Base-by-base conservation (phyloP, 78 protist genomes). In the Dictyostelium intermedium region DNA sequence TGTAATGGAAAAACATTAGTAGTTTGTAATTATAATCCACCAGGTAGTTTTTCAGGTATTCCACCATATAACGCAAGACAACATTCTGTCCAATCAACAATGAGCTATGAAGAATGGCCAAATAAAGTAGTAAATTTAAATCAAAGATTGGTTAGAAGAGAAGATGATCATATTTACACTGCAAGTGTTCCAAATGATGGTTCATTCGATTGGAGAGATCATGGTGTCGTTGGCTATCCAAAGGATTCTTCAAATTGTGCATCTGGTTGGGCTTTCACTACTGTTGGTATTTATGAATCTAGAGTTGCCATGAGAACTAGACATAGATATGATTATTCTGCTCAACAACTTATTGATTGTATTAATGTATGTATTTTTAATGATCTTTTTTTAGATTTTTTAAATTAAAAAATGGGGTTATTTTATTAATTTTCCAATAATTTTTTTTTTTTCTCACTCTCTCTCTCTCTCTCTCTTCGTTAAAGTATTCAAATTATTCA, bases 261-360 rank as follows among this genome's bases (percentile, higher is more conserved):
- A 2, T 69, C 84, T 20, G 83, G 86, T 39, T 89, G 77, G 81
- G 94, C 94, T 2, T 89, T 61, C 56, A 80, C 87, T 47, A 87
- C 94, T 74, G 87, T 18, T 43, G 94, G 87, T 70, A 80, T 89
- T 56, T 45, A 30, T 61, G 86, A 89, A 70, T 47, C 87, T 0
- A 69, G 94, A 61, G 82, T 34, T 45, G 94, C 94, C 30, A 89
- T 89, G 94, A 78, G 79, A 70, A 32, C 56, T 20, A 66, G 45
- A 32, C 25, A 23, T 2, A 69, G 94, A 61, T 78, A 74, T n/a
- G 83, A 63, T 50, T 60, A 35, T 50, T 81, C 87, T 1, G 53
- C 72, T 30, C 94, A 89, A 70, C 85, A 80, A 70, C n/a, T 89
- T 30, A 63, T 89, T 16, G 94, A 89, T 56, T 89, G 94, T 50